These are phyloP conservation scores for Aspergillus brasiliensis DNA, from an alignment of 2,329 filamentous ascomycete genomes.

Conservation along the genomic window DNA sequence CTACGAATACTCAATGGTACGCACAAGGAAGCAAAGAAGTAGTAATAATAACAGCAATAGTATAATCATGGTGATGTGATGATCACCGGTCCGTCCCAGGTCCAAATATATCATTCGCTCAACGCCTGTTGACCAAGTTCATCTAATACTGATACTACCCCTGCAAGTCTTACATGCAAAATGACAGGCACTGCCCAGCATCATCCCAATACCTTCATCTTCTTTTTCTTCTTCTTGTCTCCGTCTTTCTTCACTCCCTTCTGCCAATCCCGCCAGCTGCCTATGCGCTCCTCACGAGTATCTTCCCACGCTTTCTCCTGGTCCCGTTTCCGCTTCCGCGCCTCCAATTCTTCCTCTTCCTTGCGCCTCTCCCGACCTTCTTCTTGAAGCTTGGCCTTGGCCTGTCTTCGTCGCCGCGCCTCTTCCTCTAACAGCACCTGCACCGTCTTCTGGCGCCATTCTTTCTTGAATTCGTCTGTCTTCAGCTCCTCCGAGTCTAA, in stretches of 20 bases:
- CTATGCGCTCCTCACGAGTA: slow-evolving; percentile 86
- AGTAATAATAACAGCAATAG: background rate
- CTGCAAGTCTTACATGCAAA: background rate
- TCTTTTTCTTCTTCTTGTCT: slow-evolving; percentile 61
- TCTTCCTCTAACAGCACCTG: slow-evolving; percentile 93
- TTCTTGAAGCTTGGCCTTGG: slow-evolving; percentile 95
- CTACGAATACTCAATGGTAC: background rate
- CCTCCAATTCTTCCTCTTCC: slow-evolving; percentile 80
- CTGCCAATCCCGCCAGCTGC: slow-evolving; percentile 90
- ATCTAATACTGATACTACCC: background rate
- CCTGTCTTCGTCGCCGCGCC: slow-evolving; percentile 75
- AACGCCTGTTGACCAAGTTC: background rate
- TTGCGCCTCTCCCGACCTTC: slow-evolving; percentile 86
- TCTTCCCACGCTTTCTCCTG: slow-evolving; percentile 96
- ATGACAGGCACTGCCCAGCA: background rate
- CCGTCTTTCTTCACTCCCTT: slow-evolving; percentile 64
- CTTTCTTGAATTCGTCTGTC: slow-evolving; percentile 76
- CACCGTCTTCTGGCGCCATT: slow-evolving; percentile 89
- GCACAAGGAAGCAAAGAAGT: background rate
- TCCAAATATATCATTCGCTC: background rate
- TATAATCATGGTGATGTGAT: background rate
- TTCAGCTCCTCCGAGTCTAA: slow-evolving; percentile 81
- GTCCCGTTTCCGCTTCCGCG: slow-evolving; percentile 81
- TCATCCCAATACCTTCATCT: slow-evolving; percentile 52
- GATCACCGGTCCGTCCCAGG: background rate